phyloP scores from a whole-genome alignment of 768 basidiomycete species.

The Termitomyces eurrhizus region DNA sequence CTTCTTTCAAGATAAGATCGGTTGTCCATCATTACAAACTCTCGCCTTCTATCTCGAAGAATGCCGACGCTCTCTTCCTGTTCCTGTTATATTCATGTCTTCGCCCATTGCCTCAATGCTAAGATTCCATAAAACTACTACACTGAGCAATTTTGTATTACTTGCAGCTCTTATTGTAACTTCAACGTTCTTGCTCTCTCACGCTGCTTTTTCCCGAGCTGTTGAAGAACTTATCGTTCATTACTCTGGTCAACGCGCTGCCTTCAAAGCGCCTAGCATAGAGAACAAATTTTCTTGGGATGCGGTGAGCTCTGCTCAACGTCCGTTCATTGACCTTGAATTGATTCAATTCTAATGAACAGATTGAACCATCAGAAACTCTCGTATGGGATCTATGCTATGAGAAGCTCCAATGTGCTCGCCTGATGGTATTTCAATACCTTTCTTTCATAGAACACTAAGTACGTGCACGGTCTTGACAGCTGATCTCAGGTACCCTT shows the following conservation, averaged over 20 bases:
- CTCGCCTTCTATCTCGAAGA: not conserved
- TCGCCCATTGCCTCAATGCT: not conserved
- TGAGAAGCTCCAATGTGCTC: conserved; percentile 25
- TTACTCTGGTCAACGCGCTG: not conserved
- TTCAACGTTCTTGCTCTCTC: not conserved
- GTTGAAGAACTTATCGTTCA: not conserved
- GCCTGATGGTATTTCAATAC: conserved; percentile 22
- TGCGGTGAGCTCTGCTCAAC: not conserved
- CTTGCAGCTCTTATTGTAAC: not conserved
- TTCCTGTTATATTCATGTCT: not conserved
- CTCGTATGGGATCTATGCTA: conserved; percentile 24
- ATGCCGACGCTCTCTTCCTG: not conserved
- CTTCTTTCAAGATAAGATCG: no score
- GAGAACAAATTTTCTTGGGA: conserved; percentile 5
- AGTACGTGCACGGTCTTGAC: not conserved
- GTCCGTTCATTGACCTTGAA: not conserved
- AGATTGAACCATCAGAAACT: conserved; percentile 16
- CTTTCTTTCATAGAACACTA: no score
- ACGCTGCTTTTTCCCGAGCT: not conserved
- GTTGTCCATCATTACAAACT: no score
- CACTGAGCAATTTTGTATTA: not conserved
- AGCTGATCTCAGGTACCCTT: conserved; percentile 35
- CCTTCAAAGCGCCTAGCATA: not conserved
- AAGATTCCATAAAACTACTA: not conserved
- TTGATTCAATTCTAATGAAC: not conserved